Evolutionary conservation across 1,139 yeast genomes (phyloP).

Genomic region (Blastobotrys aristatus): DNA sequence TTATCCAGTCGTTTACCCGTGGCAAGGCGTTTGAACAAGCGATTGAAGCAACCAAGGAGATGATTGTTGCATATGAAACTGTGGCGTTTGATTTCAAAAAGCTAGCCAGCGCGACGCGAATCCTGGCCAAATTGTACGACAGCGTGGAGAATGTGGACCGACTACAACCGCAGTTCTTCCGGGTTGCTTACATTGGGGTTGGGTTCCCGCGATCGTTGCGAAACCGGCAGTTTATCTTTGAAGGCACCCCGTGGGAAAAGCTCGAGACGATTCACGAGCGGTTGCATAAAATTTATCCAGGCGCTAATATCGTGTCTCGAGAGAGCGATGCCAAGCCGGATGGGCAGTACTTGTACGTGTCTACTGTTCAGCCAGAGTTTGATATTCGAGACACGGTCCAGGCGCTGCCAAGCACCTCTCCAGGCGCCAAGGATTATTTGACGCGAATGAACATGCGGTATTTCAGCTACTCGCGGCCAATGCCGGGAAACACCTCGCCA

Average conservation of each 20-base stretch:
- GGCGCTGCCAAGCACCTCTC: constrained; percentile 18
- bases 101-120: constrained; percentile 65
- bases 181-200: constrained; percentile 74
- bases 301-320: constrained; percentile 66
- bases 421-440: constrained; percentile 31
- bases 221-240: constrained; percentile 73
- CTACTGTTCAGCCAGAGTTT: constrained; percentile 60
- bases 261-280: constrained; percentile 79
- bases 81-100: constrained; percentile 74
- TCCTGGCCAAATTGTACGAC: constrained; percentile 62
- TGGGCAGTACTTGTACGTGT: constrained; percentile 71
- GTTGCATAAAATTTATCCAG: constrained; percentile 70
- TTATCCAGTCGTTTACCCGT: constrained; percentile 64
- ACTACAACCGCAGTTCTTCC: constrained; percentile 66
- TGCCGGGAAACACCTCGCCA: constrained; percentile 71
- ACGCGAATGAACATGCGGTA: constrained; percentile 58
- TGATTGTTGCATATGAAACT: constrained; percentile 68
- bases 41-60: constrained; percentile 68
- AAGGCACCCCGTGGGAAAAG: constrained; percentile 85
- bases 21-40: constrained; percentile 78
- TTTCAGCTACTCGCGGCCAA: constrained; percentile 63
- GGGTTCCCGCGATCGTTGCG: constrained; percentile 79
- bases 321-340: constrained; percentile 63
- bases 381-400: constrained; percentile 37
- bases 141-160: constrained; percentile 69